phyloP scores from a whole-genome alignment of 192 early-diverging fungal species.

The Umbelopsis isabellina region DNA sequence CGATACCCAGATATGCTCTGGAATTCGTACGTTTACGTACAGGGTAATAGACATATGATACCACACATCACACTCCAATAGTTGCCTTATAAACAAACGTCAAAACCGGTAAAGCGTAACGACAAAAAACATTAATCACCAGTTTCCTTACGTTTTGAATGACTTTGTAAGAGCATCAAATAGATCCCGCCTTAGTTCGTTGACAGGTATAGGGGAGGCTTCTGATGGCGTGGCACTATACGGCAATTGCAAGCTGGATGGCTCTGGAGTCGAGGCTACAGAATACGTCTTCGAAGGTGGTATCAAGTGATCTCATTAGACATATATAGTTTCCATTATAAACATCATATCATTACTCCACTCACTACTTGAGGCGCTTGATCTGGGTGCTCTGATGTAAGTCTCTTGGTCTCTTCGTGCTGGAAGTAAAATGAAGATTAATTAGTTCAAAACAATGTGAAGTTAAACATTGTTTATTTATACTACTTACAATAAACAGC shows the following conservation, averaged over 20 bases:
- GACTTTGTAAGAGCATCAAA: not conserved
- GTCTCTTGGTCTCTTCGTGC: conserved; percentile 11
- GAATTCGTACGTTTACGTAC: conserved; percentile 12
- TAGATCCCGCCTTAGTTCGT: not conserved
- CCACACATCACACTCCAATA: not conserved
- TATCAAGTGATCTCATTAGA: too few relatives aligned
- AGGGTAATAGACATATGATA: not conserved
- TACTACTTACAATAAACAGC: not conserved
- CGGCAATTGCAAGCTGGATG: not conserved
- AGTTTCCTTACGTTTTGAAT: not conserved
- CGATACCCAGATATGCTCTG: not conserved
- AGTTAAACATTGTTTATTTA: too few relatives aligned
- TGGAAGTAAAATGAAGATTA: not conserved
- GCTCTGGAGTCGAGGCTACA: not conserved
- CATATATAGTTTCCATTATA: not conserved
- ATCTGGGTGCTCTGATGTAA: not conserved
- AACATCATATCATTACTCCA: too few relatives aligned
- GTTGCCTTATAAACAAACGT: not conserved
- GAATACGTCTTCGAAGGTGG: not conserved
- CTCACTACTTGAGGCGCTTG: not conserved
- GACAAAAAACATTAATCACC: too few relatives aligned
- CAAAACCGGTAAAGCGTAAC: too few relatives aligned
- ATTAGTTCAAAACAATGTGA: not conserved
- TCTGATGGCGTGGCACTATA: not conserved
- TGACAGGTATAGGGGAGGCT: not conserved